Conservation (phyloP, 768 basidiomycete genomes). For the Arthromyces matolae region DNA sequence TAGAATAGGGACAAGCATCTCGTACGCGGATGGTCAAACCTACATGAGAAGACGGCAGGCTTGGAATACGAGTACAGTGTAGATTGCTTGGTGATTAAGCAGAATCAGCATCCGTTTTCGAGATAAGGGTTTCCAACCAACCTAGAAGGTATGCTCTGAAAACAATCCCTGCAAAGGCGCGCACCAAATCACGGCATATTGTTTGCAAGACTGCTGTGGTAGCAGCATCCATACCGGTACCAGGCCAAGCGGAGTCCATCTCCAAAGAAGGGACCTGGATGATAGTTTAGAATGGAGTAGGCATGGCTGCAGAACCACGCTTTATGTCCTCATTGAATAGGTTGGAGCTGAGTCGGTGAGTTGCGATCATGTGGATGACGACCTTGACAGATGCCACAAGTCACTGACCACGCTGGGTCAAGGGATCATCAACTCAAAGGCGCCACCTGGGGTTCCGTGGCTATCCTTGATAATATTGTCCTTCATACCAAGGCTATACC, state of each 20-base stretch:
- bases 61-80: conserved; percentile 5
- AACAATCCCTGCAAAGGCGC: conserved; percentile 1
- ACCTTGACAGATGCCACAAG: too few species aligned
- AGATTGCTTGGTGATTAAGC: not conserved
- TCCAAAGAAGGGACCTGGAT: not conserved
- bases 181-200: not conserved
- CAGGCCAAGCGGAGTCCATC: conserved; percentile 1
- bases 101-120: not conserved
- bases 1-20: not conserved
- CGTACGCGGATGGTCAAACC: too few species aligned
- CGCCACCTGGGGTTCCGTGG: too few species aligned
- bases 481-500: too few species aligned
- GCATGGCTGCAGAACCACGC: too few species aligned
- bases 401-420: too few species aligned
- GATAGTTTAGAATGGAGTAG: too few species aligned
- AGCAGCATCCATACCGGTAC: not conserved
- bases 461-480: too few species aligned
- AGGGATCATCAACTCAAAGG: too few species aligned
- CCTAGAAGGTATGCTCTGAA: conserved; percentile 1
- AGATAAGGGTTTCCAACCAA: not conserved
- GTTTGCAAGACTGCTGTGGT: not conserved
- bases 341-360: too few species aligned
- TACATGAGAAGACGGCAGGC: not conserved
- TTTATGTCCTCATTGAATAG: too few species aligned
- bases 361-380: too few species aligned